Percentiles rank a stretch among this genome's conserved stretches.
These are phyloP conservation scores for Euphorbia celastroides DNA, from an alignment of 441 rosid species.

Conservation along the genomic window DNA sequence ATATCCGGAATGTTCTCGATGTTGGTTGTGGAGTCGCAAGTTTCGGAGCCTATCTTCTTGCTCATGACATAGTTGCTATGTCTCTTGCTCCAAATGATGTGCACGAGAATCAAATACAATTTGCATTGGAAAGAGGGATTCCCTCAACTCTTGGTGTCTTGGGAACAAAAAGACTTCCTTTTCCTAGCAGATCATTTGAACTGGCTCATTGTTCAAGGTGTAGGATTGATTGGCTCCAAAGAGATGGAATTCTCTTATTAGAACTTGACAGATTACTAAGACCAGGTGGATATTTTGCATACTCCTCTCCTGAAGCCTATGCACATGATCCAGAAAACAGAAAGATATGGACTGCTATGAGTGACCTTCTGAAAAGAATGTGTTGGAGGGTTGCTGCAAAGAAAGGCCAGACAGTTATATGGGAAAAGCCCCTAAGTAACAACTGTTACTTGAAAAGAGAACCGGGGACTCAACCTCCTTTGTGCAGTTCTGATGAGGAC, in stretches of 20 bases:
- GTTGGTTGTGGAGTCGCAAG: slow-evolving; percentile 99
- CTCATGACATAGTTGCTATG: slow-evolving; percentile 78
- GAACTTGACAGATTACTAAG: slow-evolving; percentile 97
- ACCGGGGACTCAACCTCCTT: slow-evolving; percentile 81
- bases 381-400: slow-evolving; percentile 94
- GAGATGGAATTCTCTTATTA: slow-evolving; percentile 96
- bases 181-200: slow-evolving; percentile 98
- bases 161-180: slow-evolving; percentile 95
- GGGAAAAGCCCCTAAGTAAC: slow-evolving; percentile 91
- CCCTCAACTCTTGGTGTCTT: slow-evolving; percentile 97
- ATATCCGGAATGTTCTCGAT: slow-evolving; percentile 79
- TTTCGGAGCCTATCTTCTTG: slow-evolving; percentile 91
- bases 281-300: slow-evolving; percentile 98
- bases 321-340: slow-evolving; percentile 95
- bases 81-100: slow-evolving; percentile 98
- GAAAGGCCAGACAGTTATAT: slow-evolving; percentile 91
- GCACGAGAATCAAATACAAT: slow-evolving; percentile 98
- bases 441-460: slow-evolving; percentile 84
- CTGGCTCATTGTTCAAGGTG: slow-evolving; percentile 98
- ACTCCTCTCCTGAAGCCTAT: slow-evolving; percentile 98
- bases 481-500: slow-evolving; percentile 79
- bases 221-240: slow-evolving; percentile 98
- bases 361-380: slow-evolving; percentile 83
- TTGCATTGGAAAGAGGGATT: slow-evolving; percentile 96
- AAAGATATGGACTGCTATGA: slow-evolving; percentile 93